These are phyloP conservation scores for Geotrichum bryndzae DNA, from an alignment of 1,139 yeast species.

Conservation along the genomic window DNA sequence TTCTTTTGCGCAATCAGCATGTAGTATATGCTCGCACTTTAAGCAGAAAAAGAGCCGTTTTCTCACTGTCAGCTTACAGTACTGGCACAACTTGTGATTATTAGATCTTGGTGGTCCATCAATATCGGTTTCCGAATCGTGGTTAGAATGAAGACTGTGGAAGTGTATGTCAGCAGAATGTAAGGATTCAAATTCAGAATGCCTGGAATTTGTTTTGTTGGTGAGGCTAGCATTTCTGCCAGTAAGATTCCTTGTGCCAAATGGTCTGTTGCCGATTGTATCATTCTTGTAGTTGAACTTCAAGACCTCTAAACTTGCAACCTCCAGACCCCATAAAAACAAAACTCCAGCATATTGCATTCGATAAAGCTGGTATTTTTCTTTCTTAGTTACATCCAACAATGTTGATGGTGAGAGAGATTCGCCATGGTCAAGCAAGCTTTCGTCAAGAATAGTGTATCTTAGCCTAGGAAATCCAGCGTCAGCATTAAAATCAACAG, in stretches of 20 bases:
- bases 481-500: neutral
- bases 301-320: conserved; percentile 67
- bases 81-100: conserved; percentile 40
- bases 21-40: conserved; percentile 72
- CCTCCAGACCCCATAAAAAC: conserved; percentile 76
- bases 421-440: conserved; percentile 48
- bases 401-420: conserved; percentile 31
- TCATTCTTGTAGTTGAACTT: conserved; percentile 51
- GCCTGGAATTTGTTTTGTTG: conserved; percentile 15
- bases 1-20: conserved; percentile 65
- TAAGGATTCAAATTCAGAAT: conserved; percentile 18
- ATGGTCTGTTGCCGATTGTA: conserved; percentile 6
- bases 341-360: conserved; percentile 75
- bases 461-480: conserved; percentile 25
- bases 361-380: conserved; percentile 49
- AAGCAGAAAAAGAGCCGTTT: conserved; percentile 65
- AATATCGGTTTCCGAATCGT: neutral
- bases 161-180: conserved; percentile 24
- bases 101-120: conserved; percentile 16
- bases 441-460: conserved; percentile 51
- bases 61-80: conserved; percentile 56
- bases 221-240: neutral
- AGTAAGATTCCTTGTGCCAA: neutral
- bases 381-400: conserved; percentile 45
- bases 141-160: conserved; percentile 14